Percentiles rank a stretch among this genome's conserved stretches.
These are phyloP conservation scores for Metroxylon sagu DNA, from an alignment of 176 grass and related monocot genomes.

Conservation along the genomic window DNA sequence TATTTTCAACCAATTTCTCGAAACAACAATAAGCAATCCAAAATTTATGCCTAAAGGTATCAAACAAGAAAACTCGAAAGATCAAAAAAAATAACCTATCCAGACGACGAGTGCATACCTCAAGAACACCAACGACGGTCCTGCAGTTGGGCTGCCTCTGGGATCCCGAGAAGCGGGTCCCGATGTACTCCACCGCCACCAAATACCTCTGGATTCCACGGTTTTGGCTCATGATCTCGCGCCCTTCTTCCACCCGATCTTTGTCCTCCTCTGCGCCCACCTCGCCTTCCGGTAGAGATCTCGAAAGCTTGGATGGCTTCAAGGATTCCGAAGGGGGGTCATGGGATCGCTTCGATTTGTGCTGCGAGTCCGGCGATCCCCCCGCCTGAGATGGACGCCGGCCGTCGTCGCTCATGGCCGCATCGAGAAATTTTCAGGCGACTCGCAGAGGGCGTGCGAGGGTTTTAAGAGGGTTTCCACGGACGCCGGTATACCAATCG, in stretches of 20 bases:
- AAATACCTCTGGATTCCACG: conserved; percentile 70
- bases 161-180: conserved; percentile 76
- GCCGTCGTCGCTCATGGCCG: neutral
- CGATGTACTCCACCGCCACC: conserved; percentile 74
- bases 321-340: neutral
- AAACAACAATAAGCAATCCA: too few relatives aligned
- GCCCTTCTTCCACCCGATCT: neutral
- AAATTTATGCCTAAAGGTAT: too few relatives aligned
- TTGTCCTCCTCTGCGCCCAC: neutral
- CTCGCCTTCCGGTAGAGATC: neutral
- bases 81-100: too few relatives aligned
- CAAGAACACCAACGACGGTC: conserved; percentile 79
- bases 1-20: too few relatives aligned
- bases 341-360: conserved; percentile 7
- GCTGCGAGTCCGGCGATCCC: too few relatives aligned
- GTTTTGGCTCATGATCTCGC: conserved; percentile 36
- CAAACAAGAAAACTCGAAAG: too few relatives aligned
- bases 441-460: too few relatives aligned
- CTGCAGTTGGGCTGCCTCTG: conserved; percentile 73
- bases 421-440: too few relatives aligned
- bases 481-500: too few relatives aligned
- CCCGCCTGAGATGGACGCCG: neutral
- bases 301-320: conserved; percentile 10
- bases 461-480: too few relatives aligned
- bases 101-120: conserved; percentile 32